A percentile compares a stretch with the other conserved stretches of the same genome.
phyloP scores from a whole-genome alignment of 805 yeast species.

The Candida takata region DNA sequence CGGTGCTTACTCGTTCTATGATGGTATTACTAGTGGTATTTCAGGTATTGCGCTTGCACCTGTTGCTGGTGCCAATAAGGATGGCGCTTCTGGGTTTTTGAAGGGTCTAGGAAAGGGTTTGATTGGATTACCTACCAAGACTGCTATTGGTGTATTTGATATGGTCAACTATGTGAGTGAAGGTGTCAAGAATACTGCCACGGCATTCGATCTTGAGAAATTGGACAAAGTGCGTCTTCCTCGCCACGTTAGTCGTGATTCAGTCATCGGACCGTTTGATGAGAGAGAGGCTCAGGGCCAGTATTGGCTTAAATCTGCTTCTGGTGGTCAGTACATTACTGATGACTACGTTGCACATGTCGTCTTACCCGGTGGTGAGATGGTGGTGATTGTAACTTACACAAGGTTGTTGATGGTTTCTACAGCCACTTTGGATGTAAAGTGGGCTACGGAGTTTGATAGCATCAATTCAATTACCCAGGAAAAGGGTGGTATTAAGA shows the following conservation, averaged over 20 bases:
- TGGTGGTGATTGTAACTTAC: conserved; percentile 70
- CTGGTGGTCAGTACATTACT: conserved; percentile 67
- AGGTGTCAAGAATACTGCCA: conserved; percentile 88
- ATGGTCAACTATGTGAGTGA: conserved; percentile 89
- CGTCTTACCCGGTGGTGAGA: conserved; percentile 72
- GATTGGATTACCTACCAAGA: conserved; percentile 94
- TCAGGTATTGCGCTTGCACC: conserved; percentile 90
- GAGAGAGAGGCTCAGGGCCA: conserved; percentile 91
- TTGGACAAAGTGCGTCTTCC: conserved; percentile 80
- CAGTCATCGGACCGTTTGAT: conserved; percentile 66
- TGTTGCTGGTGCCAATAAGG: conserved; percentile 78
- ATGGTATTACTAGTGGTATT: conserved; percentile 80
- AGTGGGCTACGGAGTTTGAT: conserved; percentile 68
- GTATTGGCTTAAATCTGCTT: conserved; percentile 76
- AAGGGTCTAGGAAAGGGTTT: conserved; percentile 92
- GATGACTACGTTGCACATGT: conserved; percentile 85
- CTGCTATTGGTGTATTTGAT: conserved; percentile 92
- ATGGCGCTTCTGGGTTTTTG: conserved; percentile 88
- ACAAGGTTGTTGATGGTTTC: conserved; percentile 61
- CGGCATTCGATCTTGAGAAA: conserved; percentile 75
- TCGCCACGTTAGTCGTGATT: conserved; percentile 62
- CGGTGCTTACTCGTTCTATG: conserved; percentile 86
- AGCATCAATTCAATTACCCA: conserved; percentile 63
- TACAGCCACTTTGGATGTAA: conserved; percentile 48
- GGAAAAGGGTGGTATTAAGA: conserved; percentile 72